A percentile compares a stretch with the other conserved stretches of the same genome.
phyloP scores from a whole-genome alignment of 257 asterid species.

The Agastache rugosa region DNA sequence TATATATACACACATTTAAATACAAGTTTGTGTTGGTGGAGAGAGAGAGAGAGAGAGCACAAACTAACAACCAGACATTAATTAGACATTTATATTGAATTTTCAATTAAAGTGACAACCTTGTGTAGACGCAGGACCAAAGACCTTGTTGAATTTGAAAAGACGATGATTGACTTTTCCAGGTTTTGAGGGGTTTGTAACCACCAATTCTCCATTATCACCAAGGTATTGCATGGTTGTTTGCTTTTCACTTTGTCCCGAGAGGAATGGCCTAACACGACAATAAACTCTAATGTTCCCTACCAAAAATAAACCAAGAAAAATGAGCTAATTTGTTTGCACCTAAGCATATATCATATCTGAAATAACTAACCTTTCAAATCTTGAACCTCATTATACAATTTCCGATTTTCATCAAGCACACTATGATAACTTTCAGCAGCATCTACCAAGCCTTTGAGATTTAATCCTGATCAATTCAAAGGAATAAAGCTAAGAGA shows the following conservation, averaged over 20 bases:
- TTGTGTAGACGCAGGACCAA: constrained; percentile 81
- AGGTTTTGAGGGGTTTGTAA: constrained; percentile 76
- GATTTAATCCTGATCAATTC: constrained; percentile 63
- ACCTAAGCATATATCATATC: constrained; percentile 21
- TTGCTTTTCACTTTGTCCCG: constrained; percentile 68
- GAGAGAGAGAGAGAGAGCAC: constrained; percentile 14
- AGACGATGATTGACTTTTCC: constrained; percentile 89
- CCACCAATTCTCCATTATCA: constrained; percentile 92
- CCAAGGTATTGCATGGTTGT: constrained; percentile 87
- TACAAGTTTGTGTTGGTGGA: neutral
- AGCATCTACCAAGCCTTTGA: constrained; percentile 75
- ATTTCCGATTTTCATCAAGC: constrained; percentile 84
- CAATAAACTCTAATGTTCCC: constrained; percentile 95
- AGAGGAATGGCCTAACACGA: constrained; percentile 88
- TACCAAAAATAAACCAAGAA: constrained; percentile 37
- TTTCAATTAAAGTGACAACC: constrained; percentile 53
- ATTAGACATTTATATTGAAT: neutral
- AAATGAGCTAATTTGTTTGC: constrained; percentile 34
- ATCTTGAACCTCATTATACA: constrained; percentile 97
- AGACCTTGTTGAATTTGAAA: constrained; percentile 91
- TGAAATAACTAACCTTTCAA: constrained; percentile 72
- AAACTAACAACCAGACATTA: constrained; percentile 5
- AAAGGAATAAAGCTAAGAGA: constrained; percentile 31
- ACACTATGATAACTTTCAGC: constrained; percentile 87
- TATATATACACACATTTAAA: neutral